phyloP scores from a whole-genome alignment of 495 filamentous ascomycete genomes.

The Penicillium bialowiezense region DNA sequence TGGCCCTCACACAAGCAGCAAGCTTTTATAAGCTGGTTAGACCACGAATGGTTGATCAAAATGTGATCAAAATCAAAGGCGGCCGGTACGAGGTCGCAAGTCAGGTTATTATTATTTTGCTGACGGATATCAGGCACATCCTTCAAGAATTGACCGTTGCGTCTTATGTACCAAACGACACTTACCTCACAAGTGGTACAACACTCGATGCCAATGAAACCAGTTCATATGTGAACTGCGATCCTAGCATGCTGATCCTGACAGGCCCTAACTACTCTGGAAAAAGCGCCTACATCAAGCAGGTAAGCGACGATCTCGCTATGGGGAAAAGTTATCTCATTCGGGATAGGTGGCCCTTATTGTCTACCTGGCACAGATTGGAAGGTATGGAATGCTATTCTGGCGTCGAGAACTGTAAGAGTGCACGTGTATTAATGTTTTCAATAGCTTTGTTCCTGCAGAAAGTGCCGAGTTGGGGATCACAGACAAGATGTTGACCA shows the following conservation, averaged over 20 bases:
- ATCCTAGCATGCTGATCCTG: conserved; percentile 74
- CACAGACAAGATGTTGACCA: conserved; percentile 89
- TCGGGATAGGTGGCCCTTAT: conserved; percentile 66
- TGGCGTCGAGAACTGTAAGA: background rate
- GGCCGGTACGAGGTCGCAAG: conserved; percentile 57
- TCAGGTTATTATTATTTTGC: background rate
- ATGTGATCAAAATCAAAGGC: conserved; percentile 71
- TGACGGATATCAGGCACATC: conserved; percentile 58
- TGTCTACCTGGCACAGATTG: conserved; percentile 89
- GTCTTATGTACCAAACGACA: conserved; percentile 84
- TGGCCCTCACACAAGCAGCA: conserved; percentile 79
- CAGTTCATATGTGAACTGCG: conserved; percentile 5
- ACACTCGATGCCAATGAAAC: background rate
- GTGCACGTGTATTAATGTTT: background rate
- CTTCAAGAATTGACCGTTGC: conserved; percentile 86
- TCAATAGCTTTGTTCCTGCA: conserved; percentile 74
- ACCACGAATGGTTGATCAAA: conserved; percentile 68
- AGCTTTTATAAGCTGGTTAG: conserved; percentile 66
- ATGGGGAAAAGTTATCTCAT: background rate
- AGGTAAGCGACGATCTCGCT: conserved; percentile 37
- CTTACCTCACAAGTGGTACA: conserved; percentile 62
- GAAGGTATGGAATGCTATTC: conserved; percentile 49
- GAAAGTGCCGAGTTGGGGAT: conserved; percentile 75
- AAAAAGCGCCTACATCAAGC: conserved; percentile 95
- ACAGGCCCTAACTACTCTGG: conserved; percentile 97